phyloP scores from a whole-genome alignment of 1,139 yeast species.

The Lodderomyces margitis region DNA sequence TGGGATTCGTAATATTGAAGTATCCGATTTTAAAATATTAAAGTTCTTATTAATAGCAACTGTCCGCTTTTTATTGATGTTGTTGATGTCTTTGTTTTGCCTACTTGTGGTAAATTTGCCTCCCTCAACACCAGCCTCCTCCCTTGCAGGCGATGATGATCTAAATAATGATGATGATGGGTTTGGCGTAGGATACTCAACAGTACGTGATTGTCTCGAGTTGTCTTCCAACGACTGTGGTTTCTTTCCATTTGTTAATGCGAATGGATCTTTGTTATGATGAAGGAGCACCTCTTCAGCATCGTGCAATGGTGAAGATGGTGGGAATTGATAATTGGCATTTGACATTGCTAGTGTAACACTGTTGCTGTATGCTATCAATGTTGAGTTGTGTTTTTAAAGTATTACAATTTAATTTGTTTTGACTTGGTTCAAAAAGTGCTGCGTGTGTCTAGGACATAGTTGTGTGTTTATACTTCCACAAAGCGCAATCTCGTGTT shows the following conservation, averaged over 20 bases:
- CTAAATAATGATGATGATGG: constrained; percentile 55
- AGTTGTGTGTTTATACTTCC: constrained; percentile 3
- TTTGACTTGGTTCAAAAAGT: no score
- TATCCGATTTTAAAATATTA: constrained; percentile 40
- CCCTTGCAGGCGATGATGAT: constrained; percentile 40
- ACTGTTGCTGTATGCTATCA: not conserved
- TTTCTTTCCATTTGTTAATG: constrained; percentile 13
- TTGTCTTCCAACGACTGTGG: not conserved
- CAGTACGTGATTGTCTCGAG: constrained; percentile 2
- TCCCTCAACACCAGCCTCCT: not conserved
- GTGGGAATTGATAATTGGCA: constrained; percentile 44
- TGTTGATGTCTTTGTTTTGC: not conserved
- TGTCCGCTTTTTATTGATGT: not conserved
- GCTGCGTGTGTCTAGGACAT: no score
- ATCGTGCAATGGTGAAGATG: constrained; percentile 58
- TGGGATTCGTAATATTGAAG: constrained; percentile 38
- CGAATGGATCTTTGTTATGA: constrained; percentile 23
- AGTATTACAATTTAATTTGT: not conserved
- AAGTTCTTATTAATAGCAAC: constrained; percentile 31
- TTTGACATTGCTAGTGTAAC: constrained; percentile 8
- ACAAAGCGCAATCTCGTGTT: constrained; percentile 8
- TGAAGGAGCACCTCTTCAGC: constrained; percentile 12
- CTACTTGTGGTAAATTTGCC: not conserved
- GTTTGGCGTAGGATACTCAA: constrained; percentile 50
- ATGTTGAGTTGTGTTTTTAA: not conserved